Conservation (phyloP, 495 filamentous ascomycete genomes). For the Trichoderma virens region DNA sequence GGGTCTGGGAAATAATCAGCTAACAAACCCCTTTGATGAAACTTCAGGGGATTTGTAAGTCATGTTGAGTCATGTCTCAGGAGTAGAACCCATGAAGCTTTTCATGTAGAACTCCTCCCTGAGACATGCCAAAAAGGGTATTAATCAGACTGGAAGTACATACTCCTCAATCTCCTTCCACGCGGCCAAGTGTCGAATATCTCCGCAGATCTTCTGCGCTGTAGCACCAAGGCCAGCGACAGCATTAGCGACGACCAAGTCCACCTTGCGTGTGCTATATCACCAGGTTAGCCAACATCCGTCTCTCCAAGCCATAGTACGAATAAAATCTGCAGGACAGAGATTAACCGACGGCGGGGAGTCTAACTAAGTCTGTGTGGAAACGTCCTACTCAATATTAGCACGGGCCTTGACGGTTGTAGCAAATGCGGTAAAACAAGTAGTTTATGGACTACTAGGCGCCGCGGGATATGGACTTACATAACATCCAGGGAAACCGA, state of each 20-base stretch:
- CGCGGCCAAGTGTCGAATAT: constrained; percentile 70
- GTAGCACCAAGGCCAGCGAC: constrained; percentile 78
- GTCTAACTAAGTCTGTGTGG: constrained; percentile 28
- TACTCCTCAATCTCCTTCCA: constrained; percentile 57
- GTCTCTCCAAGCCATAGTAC: too few species aligned
- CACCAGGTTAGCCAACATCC: not conserved
- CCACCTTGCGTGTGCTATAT: constrained; percentile 13
- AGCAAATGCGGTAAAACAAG: not conserved
- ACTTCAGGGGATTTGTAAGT: too few species aligned
- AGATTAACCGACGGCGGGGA: too few species aligned
- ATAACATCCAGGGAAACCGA: constrained; percentile 70
- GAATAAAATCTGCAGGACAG: too few species aligned
- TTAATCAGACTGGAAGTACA: not conserved
- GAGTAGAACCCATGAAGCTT: too few species aligned
- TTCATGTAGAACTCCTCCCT: too few species aligned
- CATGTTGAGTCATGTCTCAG: too few species aligned
- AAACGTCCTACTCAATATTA: constrained; percentile 15
- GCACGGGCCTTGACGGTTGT: not conserved
- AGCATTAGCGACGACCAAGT: constrained; percentile 59
- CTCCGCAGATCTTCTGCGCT: constrained; percentile 56
- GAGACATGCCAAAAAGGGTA: too few species aligned
- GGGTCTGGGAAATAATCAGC: too few species aligned
- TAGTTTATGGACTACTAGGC: not conserved
- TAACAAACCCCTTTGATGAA: not conserved
- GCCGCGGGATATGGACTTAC: too few species aligned